Base-by-base conservation (phyloP, 177 flowering plant species). In the Vitis hybrid region DNA sequence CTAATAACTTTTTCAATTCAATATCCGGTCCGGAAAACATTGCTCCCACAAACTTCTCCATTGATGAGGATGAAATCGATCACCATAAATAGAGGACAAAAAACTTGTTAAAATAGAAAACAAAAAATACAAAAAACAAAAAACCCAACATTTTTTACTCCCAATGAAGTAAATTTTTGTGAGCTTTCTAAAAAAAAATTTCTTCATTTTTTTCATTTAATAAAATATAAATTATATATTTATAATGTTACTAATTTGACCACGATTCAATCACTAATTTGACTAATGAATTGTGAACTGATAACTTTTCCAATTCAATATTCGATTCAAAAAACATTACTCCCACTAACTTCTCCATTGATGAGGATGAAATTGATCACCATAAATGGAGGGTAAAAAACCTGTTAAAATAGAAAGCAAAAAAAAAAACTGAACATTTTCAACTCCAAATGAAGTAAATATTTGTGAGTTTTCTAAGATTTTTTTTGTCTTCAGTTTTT, bases 341-440 rank as follows among this genome's bases (percentile, higher is more conserved):
- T 6, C 26, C 9, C 52, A 15, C 19, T 79, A 94, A 97, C 94
- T 92, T 94, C 97, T 78, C 98, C 98, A 82, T 97, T 92, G 60
- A 92, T 75, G 58, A 92, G 76, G 64, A 92, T 89, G 74, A 94
- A 89, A 19, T 97, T 97, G 55, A 94, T 92, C 77, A 94, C 94
- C 98, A 94, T 94, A 4, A 92, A 64, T 63, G 90, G 70, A 64
- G 97, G 97, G 81, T 94, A 97, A 70, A 92, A 85, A 56, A 84
- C 89, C 95, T 92, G 85, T 21, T 16, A 64, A 31, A 63, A 55
- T 19, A 10, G 19, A 31, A 33, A 31, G 29, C 31, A 39, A 66
- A 68, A 22, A 2, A 2, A 22, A 22, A 21, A 21, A 22, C n/a
- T n/a, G 18, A 22, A 1, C 31, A 19, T 3, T 22, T 55, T 65